Evolutionary conservation across 352 stramenopile genomes (phyloP), one percentile per base, ranked within the genome.

Genomic region (Plasmopara muralis): DNA sequence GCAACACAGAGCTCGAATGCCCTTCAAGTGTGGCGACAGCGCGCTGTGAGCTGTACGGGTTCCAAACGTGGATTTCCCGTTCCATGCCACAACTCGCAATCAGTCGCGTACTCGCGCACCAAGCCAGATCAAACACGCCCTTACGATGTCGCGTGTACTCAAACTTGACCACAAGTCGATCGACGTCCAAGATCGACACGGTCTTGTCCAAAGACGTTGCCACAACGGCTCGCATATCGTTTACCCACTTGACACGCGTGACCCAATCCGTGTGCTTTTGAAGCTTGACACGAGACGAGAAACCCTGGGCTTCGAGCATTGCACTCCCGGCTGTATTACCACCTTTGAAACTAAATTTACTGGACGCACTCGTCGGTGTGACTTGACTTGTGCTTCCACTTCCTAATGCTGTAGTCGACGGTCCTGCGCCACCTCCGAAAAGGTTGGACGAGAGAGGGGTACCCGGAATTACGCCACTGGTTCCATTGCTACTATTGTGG

Each of bases 21-120:
- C 80, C 80, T 4, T 76, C 72, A 10, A 90, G 68, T 1, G 74
- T 90, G 1, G 73, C 80, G 12, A 87, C 81, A 4, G 81, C 77
- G 37, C 78, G 75, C 43, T 88, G 81, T 15, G 83, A 93, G 14
- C 82, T 92, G 67, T 93, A 95, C 41, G 85, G 84, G 51, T 93
- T 95, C 85, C 85, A 95, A 33, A 95, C 85, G 39, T 87, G 77
- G 43, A 93, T 90, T 49, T 91, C 77, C 28, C 85, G 79, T 48
- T 93, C 82, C 71, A 92, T 85, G 30, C 83, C 85, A 20, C 80
- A 91, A 53, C 78, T 90, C 29, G 81, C 83, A 34, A 93, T 83
- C 2, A 93, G 51, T 33, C 85, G 77, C 51, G 75, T 83, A 44
- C 68, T 83, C 6, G 73, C 59, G 45, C 81, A 91, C 83, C 83